Conservation (phyloP, 495 filamentous ascomycete genomes). For the Darksidea phi region DNA sequence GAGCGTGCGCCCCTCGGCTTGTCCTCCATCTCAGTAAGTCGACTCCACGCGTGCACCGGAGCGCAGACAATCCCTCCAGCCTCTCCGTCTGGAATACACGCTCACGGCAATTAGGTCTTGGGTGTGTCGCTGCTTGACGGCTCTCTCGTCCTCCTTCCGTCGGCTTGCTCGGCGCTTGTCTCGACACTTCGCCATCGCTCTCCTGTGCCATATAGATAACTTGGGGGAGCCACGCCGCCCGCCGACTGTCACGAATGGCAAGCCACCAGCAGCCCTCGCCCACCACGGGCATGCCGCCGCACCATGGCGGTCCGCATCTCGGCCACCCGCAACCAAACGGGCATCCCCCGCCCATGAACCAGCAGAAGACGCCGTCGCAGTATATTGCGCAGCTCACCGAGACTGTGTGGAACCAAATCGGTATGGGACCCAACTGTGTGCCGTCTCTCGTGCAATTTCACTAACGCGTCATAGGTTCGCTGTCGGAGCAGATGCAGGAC, state of each 20-base stretch:
- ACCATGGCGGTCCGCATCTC: slow-evolving; percentile 35
- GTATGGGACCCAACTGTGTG: slow-evolving; percentile 51
- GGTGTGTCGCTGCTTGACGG: too few relatives aligned
- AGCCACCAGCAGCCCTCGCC: slow-evolving; percentile 40
- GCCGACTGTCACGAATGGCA: slow-evolving; percentile 19
- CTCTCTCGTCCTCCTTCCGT: too few relatives aligned
- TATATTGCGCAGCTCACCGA: slow-evolving; percentile 71
- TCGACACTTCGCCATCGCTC: not conserved
- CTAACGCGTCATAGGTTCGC: slow-evolving; percentile 57
- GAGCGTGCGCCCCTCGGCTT: not conserved
- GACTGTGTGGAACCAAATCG: slow-evolving; percentile 88
- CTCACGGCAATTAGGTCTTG: too few relatives aligned
- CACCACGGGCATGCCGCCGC: slow-evolving; percentile 34
- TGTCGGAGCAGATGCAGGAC: slow-evolving; percentile 86
- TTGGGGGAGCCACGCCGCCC: not conserved
- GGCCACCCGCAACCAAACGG: slow-evolving; percentile 36
- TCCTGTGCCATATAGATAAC: not conserved
- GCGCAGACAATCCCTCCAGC: not conserved
- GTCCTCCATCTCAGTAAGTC: not conserved
- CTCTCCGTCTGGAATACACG: too few relatives aligned
- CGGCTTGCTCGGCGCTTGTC: too few relatives aligned
- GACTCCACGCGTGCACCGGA: not conserved
- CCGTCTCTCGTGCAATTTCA: slow-evolving; percentile 4
- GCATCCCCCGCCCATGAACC: slow-evolving; percentile 48
- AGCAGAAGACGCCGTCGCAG: slow-evolving; percentile 57